Base-by-base conservation (phyloP, 1,284 basidiomycete genomes). In the Caloboletus firmus region DNA sequence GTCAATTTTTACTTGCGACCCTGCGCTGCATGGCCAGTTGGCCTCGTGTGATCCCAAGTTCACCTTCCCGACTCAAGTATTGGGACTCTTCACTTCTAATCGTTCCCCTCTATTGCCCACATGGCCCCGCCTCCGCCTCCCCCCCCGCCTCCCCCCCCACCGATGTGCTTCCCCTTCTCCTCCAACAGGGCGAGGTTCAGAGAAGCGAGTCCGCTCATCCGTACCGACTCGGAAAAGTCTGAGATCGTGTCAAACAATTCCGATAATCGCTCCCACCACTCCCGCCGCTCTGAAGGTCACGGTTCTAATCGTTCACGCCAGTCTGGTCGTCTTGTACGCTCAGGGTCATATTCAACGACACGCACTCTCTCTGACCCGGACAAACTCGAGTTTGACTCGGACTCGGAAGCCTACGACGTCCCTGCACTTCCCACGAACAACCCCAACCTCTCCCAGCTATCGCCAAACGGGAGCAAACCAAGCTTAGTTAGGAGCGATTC, bases 391-490 rank as follows among this genome's bases (percentile, higher is more conserved):
- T 84, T 84, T 59, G 74, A 75, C 55, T 75, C 81, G 1, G 82
- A 84, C 62, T 81, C 82, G 2, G 82, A 84, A 58, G 73, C 73
- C 42, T 84, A 84, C 66, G 80, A 80, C 17, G 55, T 71, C 20
- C 65, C 64, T 5, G 44, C 69, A 35, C 50, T 53, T 9, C 46
- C 58, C 0, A 59, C 61, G 39, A 61, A 60, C 31, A 56, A 59
- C 28, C 40, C 59, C 60, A 71, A 47, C 64, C 67, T 56, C 24
- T 59, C 70, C 5, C 67, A 62, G 39, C 45, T 49, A 10, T 59
- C 64, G n/a, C 68, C 73, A 54, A 60, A 66, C 49, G 72, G 73
- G 49, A 71, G 70, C 26, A 74, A 74, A 45, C 67, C 74, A 13
- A 75, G 71, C 60, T 70, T 84, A 31, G 67, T 69, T 2, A 75